These are phyloP conservation scores for Parasarocladium wereldwijsianum DNA, from an alignment of 2,329 filamentous ascomycete genomes.

Conservation along the genomic window DNA sequence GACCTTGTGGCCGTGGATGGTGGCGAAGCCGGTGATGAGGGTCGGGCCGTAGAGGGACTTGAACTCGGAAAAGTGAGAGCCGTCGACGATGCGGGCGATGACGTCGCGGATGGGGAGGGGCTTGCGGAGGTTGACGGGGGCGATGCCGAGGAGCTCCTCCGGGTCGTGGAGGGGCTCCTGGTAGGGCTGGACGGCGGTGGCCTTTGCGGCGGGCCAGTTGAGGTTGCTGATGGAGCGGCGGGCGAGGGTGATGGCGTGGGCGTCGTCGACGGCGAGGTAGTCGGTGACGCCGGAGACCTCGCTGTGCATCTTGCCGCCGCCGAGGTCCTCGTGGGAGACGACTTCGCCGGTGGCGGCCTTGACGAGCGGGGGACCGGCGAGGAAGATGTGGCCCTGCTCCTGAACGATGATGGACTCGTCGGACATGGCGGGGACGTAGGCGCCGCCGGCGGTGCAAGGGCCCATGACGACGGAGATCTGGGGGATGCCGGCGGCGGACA, in stretches of 20 bases:
- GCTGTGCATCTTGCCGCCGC: slow-evolving; percentile 79
- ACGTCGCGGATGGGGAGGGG: slow-evolving; percentile 79
- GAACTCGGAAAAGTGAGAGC: slow-evolving; percentile 82
- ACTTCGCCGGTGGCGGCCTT: slow-evolving; percentile 92
- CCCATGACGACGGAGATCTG: slow-evolving; percentile 96
- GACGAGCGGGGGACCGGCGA: slow-evolving; percentile 85
- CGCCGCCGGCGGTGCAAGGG: slow-evolving; percentile 86
- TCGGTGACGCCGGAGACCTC: slow-evolving; percentile 88
- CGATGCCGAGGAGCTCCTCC: slow-evolving; percentile 72
- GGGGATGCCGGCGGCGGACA: slow-evolving; percentile 78
- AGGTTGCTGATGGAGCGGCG: slow-evolving; percentile 75
- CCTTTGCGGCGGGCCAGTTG: slow-evolving; percentile 56
- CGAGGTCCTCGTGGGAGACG: slow-evolving; percentile 79
- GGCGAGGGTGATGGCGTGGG: slow-evolving; percentile 77
- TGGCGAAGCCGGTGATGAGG: slow-evolving; percentile 81
- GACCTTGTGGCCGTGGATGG: slow-evolving; percentile 78
- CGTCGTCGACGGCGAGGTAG: slow-evolving; percentile 87
- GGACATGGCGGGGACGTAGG: slow-evolving; percentile 93
- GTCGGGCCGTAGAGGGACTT: slow-evolving; percentile 83
- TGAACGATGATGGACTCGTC: slow-evolving; percentile 96
- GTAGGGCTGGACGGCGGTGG: slow-evolving; percentile 30
- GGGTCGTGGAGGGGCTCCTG: slow-evolving; percentile 69
- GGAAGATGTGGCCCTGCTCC: slow-evolving; percentile 93
- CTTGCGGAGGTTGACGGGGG: slow-evolving; percentile 75
- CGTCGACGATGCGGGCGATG: slow-evolving; percentile 85